Evolutionary conservation across 164 flowering plant species (phyloP).

Genomic region (Sedum album): DNA sequence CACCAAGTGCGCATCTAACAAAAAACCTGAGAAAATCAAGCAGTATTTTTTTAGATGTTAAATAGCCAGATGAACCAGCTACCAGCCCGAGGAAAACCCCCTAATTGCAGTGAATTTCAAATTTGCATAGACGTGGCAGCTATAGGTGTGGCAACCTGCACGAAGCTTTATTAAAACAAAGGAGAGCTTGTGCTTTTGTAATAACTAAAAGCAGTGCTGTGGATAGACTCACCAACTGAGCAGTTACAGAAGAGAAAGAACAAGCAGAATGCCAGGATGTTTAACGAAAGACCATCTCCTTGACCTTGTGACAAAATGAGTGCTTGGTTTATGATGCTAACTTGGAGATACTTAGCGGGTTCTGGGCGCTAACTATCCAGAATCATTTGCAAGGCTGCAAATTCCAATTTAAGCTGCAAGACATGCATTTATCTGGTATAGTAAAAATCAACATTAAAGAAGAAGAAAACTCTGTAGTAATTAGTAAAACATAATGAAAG

Average conservation of each 20-base stretch:
- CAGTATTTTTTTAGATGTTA: conserved; percentile 61
- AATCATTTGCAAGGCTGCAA: conserved; percentile 49
- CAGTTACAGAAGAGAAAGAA: conserved; percentile 53
- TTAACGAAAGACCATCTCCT: conserved; percentile 82
- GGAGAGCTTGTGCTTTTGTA: background rate
- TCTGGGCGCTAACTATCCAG: conserved; percentile 68
- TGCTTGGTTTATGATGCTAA: conserved; percentile 88
- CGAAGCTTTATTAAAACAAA: too few species aligned
- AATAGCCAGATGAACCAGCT: conserved; percentile 91
- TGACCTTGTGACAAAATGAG: conserved; percentile 80
- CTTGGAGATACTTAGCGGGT: conserved; percentile 88
- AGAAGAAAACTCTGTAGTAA: too few species aligned
- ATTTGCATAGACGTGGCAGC: conserved; percentile 85
- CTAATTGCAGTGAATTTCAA: conserved; percentile 85
- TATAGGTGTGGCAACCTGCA: conserved; percentile 72
- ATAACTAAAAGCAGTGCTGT: background rate
- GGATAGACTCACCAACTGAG: conserved; percentile 57
- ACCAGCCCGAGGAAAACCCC: conserved; percentile 98
- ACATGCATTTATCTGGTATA: background rate
- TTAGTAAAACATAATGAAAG: too few species aligned
- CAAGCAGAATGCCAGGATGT: conserved; percentile 69
- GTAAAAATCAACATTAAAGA: background rate
- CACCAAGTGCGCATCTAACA: conserved; percentile 62
- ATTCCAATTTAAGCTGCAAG: conserved; percentile 61
- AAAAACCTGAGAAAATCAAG: conserved; percentile 73